Base-by-base conservation (phyloP, 305 asterid species). In the Fraxinus paxiana region DNA sequence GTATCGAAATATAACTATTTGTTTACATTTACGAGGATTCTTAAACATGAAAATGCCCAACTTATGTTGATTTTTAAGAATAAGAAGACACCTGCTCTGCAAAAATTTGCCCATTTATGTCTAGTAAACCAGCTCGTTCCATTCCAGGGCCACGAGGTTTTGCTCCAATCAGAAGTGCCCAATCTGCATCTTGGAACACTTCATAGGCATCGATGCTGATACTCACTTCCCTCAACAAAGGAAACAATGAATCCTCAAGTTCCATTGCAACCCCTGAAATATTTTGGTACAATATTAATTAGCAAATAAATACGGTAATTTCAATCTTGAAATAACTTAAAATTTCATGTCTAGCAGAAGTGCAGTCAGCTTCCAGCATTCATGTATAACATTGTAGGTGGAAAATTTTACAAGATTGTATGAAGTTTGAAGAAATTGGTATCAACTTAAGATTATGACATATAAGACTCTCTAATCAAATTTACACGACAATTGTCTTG, bases 141-240 rank as follows among this genome's bases (percentile, higher is more conserved):
- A 94, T 93, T 79, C 99, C 98, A n/a, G 98, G 99, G 31, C 98
- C 99, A 20, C 99, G 97, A 74, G 99, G 98, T 86, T 96, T 96
- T 77, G 98, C 99, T 83, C 99, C 99, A 37, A 96, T 94, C 84
- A 96, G 84, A 86, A 94, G 98, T 20, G 98, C 98, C 99, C 99
- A 96, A 78, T 94, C 98, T 4, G 89, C 99, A 85, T 96, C 99
- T 83, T 87, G 93, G 89, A 96, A 96, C 69, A 96, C 94, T 46
- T 94, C 99, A 56, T 94, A 93, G 30, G 99, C 94, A 87, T 96
- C 98, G 13, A 91, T 90, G 35, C 99, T 93, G 9, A 96, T 93
- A 71, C 92, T 94, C 83, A 96, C 99, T 88, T 96, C 99, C 86
- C 99, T 91, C 84, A 94, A 78, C 77, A 96, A 81, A 76, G 99